Evolutionary conservation across 208 protist genomes (phyloP).

Genomic region (Wallacemonas sp.): DNA sequence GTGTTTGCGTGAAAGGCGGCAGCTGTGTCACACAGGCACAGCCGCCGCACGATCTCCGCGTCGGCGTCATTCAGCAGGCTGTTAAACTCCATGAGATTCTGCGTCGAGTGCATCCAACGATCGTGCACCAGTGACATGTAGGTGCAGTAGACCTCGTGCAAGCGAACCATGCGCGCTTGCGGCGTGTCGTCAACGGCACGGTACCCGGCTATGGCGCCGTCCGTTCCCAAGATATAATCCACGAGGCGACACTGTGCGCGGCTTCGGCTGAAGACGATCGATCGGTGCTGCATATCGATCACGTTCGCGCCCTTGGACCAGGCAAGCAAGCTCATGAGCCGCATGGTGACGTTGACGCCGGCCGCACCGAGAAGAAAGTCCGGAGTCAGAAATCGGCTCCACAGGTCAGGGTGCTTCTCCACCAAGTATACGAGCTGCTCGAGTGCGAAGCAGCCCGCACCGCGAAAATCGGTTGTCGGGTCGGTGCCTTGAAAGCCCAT

Average conservation of each 20-base stretch:
- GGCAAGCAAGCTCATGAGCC: slow-evolving; percentile 48
- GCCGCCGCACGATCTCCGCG: slow-evolving; percentile 30
- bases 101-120: slow-evolving; percentile 41
- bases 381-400: slow-evolving; percentile 19
- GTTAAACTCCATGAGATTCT: slow-evolving; percentile 72
- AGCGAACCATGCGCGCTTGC: slow-evolving; percentile 8
- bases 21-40: slow-evolving; percentile 28
- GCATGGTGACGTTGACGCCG: slow-evolving; percentile 80
- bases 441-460: slow-evolving; percentile 72
- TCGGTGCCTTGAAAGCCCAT: slow-evolving; percentile 86
- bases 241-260: slow-evolving; percentile 9
- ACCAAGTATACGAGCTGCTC: slow-evolving; percentile 74
- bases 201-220: slow-evolving; percentile 12
- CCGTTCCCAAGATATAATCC: slow-evolving; percentile 10
- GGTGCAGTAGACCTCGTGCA: slow-evolving; percentile 65
- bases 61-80: slow-evolving; percentile 32
- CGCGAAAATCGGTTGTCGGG: slow-evolving; percentile 87
- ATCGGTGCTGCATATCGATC: slow-evolving; percentile 24
- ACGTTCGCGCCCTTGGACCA: slow-evolving; percentile 26
- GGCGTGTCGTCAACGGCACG: background rate
- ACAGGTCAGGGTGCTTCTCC: slow-evolving; percentile 52
- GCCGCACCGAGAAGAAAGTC: slow-evolving; percentile 62
- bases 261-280: background rate
- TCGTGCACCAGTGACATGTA: slow-evolving; percentile 47
- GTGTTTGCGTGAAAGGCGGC: slow-evolving; percentile 40